Base-by-base conservation (phyloP, 2,329 filamentous ascomycete genomes). In the Herpotrichia juniperi region DNA sequence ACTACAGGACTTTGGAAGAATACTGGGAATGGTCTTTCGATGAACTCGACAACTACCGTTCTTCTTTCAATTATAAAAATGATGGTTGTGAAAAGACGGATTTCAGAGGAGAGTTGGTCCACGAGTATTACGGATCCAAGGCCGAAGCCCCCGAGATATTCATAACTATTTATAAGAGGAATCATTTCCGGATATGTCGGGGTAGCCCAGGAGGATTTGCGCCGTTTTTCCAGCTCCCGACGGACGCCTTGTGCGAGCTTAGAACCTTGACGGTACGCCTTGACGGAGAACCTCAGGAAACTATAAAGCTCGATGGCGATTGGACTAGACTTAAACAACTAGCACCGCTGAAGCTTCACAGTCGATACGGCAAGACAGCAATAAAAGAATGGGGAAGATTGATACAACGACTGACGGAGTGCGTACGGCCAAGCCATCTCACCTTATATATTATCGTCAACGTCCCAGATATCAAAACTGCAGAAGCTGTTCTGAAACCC, bases 221-320 rank as follows among this genome's bases (percentile, higher is more conserved):
- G 17, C 42, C 40, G 14, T 50, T 53, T 25, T 39, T 48, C n/a
- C 7, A 48, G 16, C 34, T 52, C 1, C 6, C 26, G 26, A 26
- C 24, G 2, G 42, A 46, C 2, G n/a, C 2, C 7, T 44, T 50
- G 47, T 10, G 12, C 11, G 17, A 46, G 16, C 21, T 50, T 19
- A 19, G 39, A 12, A 35, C 31, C 12, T 31, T 54, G 10, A 54
- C 51, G 5, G 42, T 54, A 39, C 46, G 51, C 2, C 51, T 54
- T 16, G 42, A 50, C 39, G 46, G 46, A 46, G 46, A 53, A 30
- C 50, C 31, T 3, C 31, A 32, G 3, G 46, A 45, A 34, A 25
- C 12, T 6, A 42, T 53, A 25, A 14, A 31, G 2, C 4, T 43
- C 12, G 42, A 34, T 17, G 40, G 9, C 12, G 32, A 31, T n/a